Percentiles rank a stretch among this genome's conserved stretches.
Conservation (phyloP, 2,329 filamentous ascomycete species). For the Cordyceps farinosa region DNA sequence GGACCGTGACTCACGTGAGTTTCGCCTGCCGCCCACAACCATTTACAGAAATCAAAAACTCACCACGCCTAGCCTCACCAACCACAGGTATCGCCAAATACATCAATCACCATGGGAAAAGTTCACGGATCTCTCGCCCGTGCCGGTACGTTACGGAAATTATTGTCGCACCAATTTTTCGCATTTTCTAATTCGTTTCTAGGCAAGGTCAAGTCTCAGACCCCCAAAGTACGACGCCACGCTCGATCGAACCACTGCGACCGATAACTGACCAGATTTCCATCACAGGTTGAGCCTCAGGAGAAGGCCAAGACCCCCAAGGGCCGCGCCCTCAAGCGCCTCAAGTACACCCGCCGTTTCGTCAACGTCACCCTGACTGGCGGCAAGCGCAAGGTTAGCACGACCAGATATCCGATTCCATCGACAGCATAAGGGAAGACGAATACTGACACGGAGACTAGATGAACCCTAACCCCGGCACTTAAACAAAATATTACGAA, state of each 20-base stretch:
- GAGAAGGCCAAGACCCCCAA: conserved; percentile 98
- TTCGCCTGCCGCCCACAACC: conserved; percentile 35
- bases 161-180: conserved; percentile 18
- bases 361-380: conserved; percentile 96
- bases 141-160: conserved; percentile 51
- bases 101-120: conserved; percentile 72
- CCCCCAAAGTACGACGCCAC: conserved; percentile 69
- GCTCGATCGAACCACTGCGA: conserved; percentile 23
- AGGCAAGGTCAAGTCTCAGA: conserved; percentile 98
- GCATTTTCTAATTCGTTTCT: conserved; percentile 56
- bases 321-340: conserved; percentile 95
- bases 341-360: conserved; percentile 95
- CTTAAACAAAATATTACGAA: conserved; percentile 44
- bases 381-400: conserved; percentile 92
- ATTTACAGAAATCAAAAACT: conserved; percentile 38
- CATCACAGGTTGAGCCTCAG: conserved; percentile 70
- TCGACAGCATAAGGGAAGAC: background rate
- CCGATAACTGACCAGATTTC: conserved; percentile 30
- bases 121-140: conserved; percentile 91
- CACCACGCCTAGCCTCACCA: conserved; percentile 30
- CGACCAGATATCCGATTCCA: background rate
- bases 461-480: conserved; percentile 86
- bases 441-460: conserved; percentile 29
- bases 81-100: conserved; percentile 35
- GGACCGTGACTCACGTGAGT: conserved; percentile 35